phyloP scores from a whole-genome alignment of 805 yeast species.

The Yarrowia porcina region DNA sequence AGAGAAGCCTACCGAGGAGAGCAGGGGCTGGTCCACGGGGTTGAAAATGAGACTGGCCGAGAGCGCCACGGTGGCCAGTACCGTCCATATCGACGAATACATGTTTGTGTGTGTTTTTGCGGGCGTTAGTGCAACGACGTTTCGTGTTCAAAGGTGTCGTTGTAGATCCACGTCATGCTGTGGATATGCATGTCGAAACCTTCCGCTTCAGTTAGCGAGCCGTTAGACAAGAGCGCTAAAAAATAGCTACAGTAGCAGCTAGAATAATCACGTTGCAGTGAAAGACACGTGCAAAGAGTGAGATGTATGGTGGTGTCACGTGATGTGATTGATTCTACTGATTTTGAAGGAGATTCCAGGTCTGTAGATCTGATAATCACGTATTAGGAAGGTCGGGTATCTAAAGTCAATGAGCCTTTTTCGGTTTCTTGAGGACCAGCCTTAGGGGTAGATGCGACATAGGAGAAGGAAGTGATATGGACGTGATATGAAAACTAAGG shows the following conservation, averaged over 20 bases:
- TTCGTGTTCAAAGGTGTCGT: neutral
- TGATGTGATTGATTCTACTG: too few species aligned
- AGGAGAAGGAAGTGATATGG: too few species aligned
- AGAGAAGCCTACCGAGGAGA: constrained; percentile 63
- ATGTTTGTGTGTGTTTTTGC: neutral
- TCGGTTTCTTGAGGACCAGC: neutral
- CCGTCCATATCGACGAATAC: constrained; percentile 22
- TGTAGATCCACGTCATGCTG: constrained; percentile 14
- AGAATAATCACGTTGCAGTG: neutral
- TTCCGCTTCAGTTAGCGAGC: neutral
- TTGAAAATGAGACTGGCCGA: constrained; percentile 31
- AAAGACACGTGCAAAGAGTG: neutral
- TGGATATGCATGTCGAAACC: neutral
- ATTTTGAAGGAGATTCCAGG: too few species aligned
- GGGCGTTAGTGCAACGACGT: neutral
- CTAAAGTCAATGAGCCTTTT: neutral
- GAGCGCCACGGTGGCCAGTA: constrained; percentile 17
- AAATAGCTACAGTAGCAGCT: too few species aligned
- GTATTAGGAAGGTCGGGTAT: too few species aligned
- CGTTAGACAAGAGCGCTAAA: too few species aligned
- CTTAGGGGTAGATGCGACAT: too few species aligned
- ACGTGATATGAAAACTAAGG: too few species aligned
- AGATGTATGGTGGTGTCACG: too few species aligned
- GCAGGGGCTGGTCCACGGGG: constrained; percentile 45
- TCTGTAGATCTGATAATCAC: too few species aligned